Base-by-base conservation (phyloP, 352 stramenopile species). In the Blastocystis hominis region DNA sequence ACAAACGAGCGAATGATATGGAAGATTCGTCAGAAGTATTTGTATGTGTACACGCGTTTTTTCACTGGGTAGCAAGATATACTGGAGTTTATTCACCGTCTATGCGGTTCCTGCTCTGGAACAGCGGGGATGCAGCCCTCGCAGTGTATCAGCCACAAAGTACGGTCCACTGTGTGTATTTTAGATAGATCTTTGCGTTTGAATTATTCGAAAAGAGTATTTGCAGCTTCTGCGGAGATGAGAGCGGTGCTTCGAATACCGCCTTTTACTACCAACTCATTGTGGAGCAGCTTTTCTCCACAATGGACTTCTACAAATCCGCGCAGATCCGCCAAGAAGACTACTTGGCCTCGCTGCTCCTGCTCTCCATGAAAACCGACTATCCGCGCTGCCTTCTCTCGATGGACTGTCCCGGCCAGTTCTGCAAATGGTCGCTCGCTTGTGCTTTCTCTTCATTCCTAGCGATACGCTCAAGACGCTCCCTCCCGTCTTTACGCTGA, bases 221-320 rank as follows among this genome's bases (percentile, higher is more conserved):
- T 7, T 84, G 72, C 56, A 69, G 53, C 46, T 84, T 54, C 72
- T 84, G 72, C n/a, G 72, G 72, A n/a, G 72, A 84, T 44, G 72
- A 84, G n/a, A 10, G 50, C 13, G 36, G 72, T 68, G 20, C 72
- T 38, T 20, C 46, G 7, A 30, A 64, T 0, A 84, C 72, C 13
- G 10, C 20, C 6, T 84, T 54, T 34, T 84, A 68, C 47, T 84
- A 84, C 40, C 72, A 84, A 46, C 50, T 84, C 34, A 84, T 53
- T 5, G 72, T 84, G 20, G 72, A 84, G 24, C 72, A 84, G 44
- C 59, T 84, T 53, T 64, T 84, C 24, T 59, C 72, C 20, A 53
- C 50, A 63, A 84, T 84, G 72, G 72, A 84, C 13, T 84, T 54
- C 50, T 84, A 84, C 55, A 68, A 64, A 53, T 54, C 44, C 2